phyloP scores from a whole-genome alignment of 176 grass and related monocot species.

The Metroxylon sagu region DNA sequence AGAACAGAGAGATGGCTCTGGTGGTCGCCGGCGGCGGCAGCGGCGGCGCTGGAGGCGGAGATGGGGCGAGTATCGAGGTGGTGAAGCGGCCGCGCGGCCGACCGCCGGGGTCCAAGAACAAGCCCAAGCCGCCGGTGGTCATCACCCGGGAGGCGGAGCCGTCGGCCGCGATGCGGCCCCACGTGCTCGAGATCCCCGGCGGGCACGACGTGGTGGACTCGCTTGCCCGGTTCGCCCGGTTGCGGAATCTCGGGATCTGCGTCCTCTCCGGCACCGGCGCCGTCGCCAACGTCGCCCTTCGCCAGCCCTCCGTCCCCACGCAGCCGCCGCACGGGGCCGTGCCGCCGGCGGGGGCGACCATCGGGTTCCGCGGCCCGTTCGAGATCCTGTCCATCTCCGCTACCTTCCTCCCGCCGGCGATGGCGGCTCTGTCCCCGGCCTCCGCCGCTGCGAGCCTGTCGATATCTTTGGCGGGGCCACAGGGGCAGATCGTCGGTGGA shows the following conservation, averaged over 20 bases:
- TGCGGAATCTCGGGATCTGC: conserved; percentile 44
- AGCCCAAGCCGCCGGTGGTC: conserved; percentile 77
- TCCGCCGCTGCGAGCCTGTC: conserved; percentile 32
- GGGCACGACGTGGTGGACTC: conserved; percentile 68
- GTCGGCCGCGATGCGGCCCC: conserved; percentile 61
- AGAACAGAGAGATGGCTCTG: conserved; percentile 5
- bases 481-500: conserved; percentile 88
- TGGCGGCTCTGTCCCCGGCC: conserved; percentile 38
- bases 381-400: conserved; percentile 90
- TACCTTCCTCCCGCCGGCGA: conserved; percentile 56
- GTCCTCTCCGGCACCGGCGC: too few species aligned
- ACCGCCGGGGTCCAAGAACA: conserved; percentile 90
- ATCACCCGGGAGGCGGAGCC: conserved; percentile 77
- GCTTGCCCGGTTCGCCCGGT: conserved; percentile 43
- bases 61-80: conserved; percentile 71
- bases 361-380: conserved; percentile 66
- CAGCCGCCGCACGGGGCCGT: background rate
- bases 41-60: conserved; percentile 4
- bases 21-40: conserved; percentile 5
- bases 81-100: conserved; percentile 62
- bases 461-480: conserved; percentile 78
- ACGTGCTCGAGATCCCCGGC: conserved; percentile 78
- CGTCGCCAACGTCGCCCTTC: too few species aligned
- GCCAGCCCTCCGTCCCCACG: background rate
- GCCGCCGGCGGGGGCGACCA: background rate